Percentiles rank a stretch among this genome's conserved stretches.
phyloP scores from a whole-genome alignment of 2,329 filamentous ascomycete species.

The Nemania diffusa region DNA sequence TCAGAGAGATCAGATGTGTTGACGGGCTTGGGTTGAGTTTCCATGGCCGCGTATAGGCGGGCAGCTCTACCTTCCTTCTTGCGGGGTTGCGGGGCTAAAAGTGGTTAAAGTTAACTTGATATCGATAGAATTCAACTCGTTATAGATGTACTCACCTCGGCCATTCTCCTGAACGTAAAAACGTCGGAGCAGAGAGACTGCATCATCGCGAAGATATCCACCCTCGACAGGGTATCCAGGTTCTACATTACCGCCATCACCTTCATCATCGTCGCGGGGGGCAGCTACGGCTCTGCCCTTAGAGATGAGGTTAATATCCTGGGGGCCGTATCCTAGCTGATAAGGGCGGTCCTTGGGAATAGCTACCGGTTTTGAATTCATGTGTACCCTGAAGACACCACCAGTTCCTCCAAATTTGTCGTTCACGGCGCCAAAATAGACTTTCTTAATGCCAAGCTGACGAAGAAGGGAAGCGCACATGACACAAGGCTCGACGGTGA shows the following conservation, averaged over 20 bases:
- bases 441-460: slow-evolving; percentile 86
- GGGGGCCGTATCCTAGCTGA: slow-evolving; percentile 48
- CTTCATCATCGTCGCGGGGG: slow-evolving; percentile 51
- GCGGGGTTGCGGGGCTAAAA: slow-evolving; percentile 50
- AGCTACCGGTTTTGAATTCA: slow-evolving; percentile 61
- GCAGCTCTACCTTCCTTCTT: slow-evolving; percentile 52
- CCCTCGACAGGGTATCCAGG: slow-evolving; percentile 83
- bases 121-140: not conserved
- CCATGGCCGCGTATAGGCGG: slow-evolving; percentile 48
- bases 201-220: slow-evolving; percentile 89
- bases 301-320: slow-evolving; percentile 42
- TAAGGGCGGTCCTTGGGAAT: slow-evolving; percentile 44
- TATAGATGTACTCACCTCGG: slow-evolving; percentile 68
- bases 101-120: slow-evolving; percentile 30
- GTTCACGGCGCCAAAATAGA: slow-evolving; percentile 95
- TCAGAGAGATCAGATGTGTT: slow-evolving; percentile 46
- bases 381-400: slow-evolving; percentile 88
- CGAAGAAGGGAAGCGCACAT: slow-evolving; percentile 96
- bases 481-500: slow-evolving; percentile 97
- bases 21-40: slow-evolving; percentile 41
- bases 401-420: slow-evolving; percentile 97
- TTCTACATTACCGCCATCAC: slow-evolving; percentile 77
- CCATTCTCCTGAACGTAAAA: slow-evolving; percentile 99
- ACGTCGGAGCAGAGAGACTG: slow-evolving; percentile 88
- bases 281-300: slow-evolving; percentile 56